A percentile compares a stretch with the other conserved stretches of the same genome.
These are phyloP conservation scores for Circinella minor DNA, from an alignment of 371 early-diverging fungal genomes.

Conservation along the genomic window DNA sequence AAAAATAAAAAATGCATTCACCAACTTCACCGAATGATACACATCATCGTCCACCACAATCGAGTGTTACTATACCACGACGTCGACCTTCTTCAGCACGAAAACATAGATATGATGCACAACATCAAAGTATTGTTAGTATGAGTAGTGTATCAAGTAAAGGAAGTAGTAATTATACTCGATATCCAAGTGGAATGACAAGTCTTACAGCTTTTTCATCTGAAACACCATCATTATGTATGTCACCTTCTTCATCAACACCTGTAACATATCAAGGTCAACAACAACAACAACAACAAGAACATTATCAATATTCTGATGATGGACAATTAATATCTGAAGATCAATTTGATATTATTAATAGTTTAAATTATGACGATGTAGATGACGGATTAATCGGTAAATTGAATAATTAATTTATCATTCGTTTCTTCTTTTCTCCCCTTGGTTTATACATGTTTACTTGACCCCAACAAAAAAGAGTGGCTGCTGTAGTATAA, in stretches of 20 bases:
- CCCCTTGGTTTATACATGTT: too few species aligned
- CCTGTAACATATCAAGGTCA: conserved; percentile 8
- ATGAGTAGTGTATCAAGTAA: conserved; percentile 23
- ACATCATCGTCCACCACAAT: background rate
- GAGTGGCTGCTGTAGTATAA: background rate
- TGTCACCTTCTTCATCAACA: conserved; percentile 13
- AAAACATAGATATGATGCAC: background rate
- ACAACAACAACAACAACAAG: conserved; percentile 10
- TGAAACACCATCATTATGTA: conserved; percentile 12
- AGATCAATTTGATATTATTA: conserved; percentile 44
- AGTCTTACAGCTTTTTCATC: conserved; percentile 17
- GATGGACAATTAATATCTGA: conserved; percentile 6
- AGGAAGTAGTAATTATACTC: conserved; percentile 21
- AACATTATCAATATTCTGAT: background rate
- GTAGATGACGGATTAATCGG: conserved; percentile 46
- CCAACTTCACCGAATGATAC: background rate
- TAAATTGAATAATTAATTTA: conserved; percentile 12
- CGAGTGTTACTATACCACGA: background rate
- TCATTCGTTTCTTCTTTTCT: too few species aligned
- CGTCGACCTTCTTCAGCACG: background rate
- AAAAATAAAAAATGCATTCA: conserved; percentile 1
- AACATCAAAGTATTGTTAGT: conserved; percentile 19
- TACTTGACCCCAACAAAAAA: too few species aligned
- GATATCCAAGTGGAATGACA: conserved; percentile 24
- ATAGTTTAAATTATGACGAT: conserved; percentile 48